Evolutionary conservation across 106 monocot genomes (phyloP), one percentile per base, ranked within the genome.

Genomic region (Dendrobium catenatum): DNA sequence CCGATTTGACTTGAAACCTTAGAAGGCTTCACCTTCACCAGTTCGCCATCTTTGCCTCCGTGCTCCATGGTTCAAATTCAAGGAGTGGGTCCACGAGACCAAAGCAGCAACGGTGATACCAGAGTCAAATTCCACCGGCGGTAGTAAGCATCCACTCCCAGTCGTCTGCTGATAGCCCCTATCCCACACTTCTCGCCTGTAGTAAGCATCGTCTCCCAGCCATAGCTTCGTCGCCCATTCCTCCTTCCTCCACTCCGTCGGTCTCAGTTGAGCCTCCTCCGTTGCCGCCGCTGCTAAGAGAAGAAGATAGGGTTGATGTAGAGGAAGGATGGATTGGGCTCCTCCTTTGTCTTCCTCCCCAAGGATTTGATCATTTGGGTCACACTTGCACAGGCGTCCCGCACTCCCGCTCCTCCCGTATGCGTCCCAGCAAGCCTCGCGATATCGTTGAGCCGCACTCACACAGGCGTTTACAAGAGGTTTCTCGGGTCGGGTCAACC

Each of bases 291-390:
- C 92, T 79, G 85, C 83, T 89, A 17, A 85, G 85, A 51, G 88
- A 86, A 5, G 93, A 90, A 77, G 90, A 93, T 75, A 87, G 83
- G 74, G 89, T 91, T 77, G 93, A 91, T 0, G 93, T 77, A 73
- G 93, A 90, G 24, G 87, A 82, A 22, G 88, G 90, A n/a, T 94
- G 96, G 79, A 90, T 96, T 3, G 94, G 92, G 80, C 92, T 88
- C 78, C 87, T 77, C 44, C 66, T 55, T 78, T 15, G 31, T n/a
- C 89, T 72, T 66, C 66, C 8, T 20, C 55, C 17, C 31, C 83
- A 26, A 82, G 33, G 6, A 56, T n/a, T 24, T 55, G 46, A 68
- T 37, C 37, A 37, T 37, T 37, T 37, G 37, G 3, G 37, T 3
- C 3, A 0, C 37, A 37, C 37, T 37, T 3, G 37, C 37, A 37